These are phyloP conservation scores for Fusarium paranaense DNA, from an alignment of 2,329 filamentous ascomycete species.

Conservation along the genomic window DNA sequence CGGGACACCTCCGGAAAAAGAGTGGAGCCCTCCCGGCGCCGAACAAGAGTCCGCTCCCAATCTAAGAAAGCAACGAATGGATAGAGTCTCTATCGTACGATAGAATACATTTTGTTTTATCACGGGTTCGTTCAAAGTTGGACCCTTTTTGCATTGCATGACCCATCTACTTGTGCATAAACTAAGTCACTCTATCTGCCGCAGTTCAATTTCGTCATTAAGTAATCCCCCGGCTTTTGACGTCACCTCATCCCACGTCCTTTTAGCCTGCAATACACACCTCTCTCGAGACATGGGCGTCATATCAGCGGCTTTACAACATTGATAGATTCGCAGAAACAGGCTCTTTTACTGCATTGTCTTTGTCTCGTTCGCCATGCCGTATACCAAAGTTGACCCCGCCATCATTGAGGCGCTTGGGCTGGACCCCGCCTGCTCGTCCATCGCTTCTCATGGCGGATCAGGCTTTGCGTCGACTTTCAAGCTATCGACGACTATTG, in stretches of 20 bases:
- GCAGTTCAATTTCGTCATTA: constrained; percentile 22
- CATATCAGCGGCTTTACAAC: constrained; percentile 1
- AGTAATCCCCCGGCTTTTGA: constrained; percentile 41
- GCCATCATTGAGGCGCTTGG: constrained; percentile 54
- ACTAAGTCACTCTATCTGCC: constrained; percentile 5
- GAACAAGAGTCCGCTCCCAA: not conserved
- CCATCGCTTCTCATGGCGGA: constrained; percentile 70
- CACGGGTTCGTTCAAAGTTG: not conserved
- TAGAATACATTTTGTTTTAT: not conserved
- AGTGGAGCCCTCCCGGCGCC: not conserved
- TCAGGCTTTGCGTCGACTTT: constrained; percentile 77
- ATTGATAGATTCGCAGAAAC: not conserved
- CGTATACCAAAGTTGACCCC: constrained; percentile 27
- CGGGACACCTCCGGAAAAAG: not conserved
- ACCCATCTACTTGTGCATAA: not conserved
- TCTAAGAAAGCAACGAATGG: not conserved
- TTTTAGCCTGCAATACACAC: not conserved
- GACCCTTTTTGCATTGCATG: not conserved
- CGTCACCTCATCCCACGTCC: constrained; percentile 42
- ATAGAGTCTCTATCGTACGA: not conserved
- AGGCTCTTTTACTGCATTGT: not conserved
- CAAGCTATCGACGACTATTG: constrained; percentile 60
- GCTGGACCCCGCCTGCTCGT: constrained; percentile 71
- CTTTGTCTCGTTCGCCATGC: constrained; percentile 8
- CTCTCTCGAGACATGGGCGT: not conserved